A percentile compares a stretch with the other conserved stretches of the same genome.
These are phyloP conservation scores for Vitis amurensis DNA, from an alignment of 164 flowering plant genomes.

Conservation along the genomic window DNA sequence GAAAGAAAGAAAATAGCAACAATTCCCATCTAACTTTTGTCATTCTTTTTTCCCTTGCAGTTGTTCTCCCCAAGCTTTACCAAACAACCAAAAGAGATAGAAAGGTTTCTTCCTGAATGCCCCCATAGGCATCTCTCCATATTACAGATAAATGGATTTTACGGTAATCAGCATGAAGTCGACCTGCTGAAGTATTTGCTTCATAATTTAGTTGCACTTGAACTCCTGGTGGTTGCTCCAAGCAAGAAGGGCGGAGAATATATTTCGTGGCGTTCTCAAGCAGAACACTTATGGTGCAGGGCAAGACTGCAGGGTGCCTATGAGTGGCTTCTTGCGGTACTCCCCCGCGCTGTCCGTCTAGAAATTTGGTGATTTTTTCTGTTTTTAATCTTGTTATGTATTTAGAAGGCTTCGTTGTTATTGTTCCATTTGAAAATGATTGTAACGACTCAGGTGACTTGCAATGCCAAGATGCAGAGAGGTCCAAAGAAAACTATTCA, in stretches of 20 bases:
- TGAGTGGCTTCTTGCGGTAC: constrained; percentile 4
- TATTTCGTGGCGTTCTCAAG: not conserved
- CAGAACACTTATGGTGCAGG: not conserved
- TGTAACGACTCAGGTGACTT: no score
- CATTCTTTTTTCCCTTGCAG: constrained; percentile 4
- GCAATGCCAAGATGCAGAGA: no score
- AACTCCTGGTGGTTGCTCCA: constrained; percentile 2
- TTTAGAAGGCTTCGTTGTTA: no score
- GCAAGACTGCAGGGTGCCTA: not conserved
- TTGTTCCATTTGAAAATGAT: no score
- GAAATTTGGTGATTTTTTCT: not conserved
- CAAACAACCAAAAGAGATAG: constrained; percentile 4
- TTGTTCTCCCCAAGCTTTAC: constrained; percentile 10
- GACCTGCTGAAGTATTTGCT: constrained; percentile 6
- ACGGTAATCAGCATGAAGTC: constrained; percentile 14
- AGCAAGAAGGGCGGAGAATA: constrained; percentile 1
- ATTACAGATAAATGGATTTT: constrained; percentile 14
- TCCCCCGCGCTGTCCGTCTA: not conserved
- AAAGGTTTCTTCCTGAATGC: constrained; percentile 8
- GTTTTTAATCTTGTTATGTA: not conserved
- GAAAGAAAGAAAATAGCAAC: no score
- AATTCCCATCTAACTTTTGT: no score
- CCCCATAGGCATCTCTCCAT: constrained; percentile 7
- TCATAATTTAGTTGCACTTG: not conserved
- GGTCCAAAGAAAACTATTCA: no score